Evolutionary conservation across 2,329 filamentous ascomycete species (phyloP), one percentile per base, ranked within the genome.

Genomic region (Fusarium mexicanum): DNA sequence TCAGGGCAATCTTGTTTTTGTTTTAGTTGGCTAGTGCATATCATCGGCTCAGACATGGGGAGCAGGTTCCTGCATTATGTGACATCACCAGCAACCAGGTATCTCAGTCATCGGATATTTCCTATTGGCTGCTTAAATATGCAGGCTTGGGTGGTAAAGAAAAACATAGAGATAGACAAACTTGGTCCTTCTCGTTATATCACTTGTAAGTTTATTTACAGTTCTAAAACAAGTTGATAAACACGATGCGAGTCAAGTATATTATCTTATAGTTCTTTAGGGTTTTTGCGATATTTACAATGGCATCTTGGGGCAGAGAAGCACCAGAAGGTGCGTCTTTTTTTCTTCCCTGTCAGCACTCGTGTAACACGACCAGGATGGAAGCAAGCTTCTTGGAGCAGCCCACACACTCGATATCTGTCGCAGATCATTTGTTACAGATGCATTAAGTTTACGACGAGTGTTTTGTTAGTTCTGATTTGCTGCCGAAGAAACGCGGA

Each of bases 31-130:
- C 38, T 61, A 47, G 46, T 35, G 41, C 46, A 35, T 8, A 35
- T 35, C 37, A 20, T 37, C 55, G 40, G 18, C 51, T 44, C 41
- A 69, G 58, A 43, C 48, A 58, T 48, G 17, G n/a, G 46, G 43
- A 74, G 47, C 65, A 74, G 44, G 72, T 74, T 74, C 72, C 72
- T 73, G 72, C 72, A 62, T 73, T 61, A 33, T 26, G 69, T 74
- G 72, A 74, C 69, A 73, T 74, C 72, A 74, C 65, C 58, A 53
- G 41, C 53, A 61, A 61, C 40, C 46, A 59, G 58, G 38, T 35
- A 12, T 24, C 51, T 35, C 35, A 63, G 60, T 69, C 71, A 69
- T 67, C 43, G 31, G 55, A 10, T 41, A 31, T 44, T 64, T 67
- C 58, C 54, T 43, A 74, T 73, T 74, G 69, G 72, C 17, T 46